Percentiles rank a stretch among this genome's conserved stretches.
Evolutionary conservation across 306 rosid genomes (phyloP).

Genomic region (Rubus parviflorus): DNA sequence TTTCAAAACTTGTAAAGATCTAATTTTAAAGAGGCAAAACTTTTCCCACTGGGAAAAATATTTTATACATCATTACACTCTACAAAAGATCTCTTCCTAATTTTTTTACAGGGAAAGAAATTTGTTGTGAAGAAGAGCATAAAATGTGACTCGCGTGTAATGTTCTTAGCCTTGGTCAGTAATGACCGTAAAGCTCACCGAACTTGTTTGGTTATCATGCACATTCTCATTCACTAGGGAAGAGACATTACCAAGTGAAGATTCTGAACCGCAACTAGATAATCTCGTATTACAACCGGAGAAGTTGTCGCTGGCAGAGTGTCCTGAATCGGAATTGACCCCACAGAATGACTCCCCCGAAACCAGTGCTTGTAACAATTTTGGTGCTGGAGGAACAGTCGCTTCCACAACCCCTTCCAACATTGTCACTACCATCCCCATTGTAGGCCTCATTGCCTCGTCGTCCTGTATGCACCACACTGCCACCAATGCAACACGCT

Average conservation of each 20-base stretch:
- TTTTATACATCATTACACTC: conserved; percentile 1
- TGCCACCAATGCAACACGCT: conserved; percentile 66
- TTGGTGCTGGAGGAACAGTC: conserved; percentile 67
- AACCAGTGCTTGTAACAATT: conserved; percentile 76
- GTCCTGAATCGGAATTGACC: conserved; percentile 47
- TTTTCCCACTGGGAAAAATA: background rate
- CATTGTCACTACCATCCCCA: conserved; percentile 84
- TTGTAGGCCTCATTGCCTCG: conserved; percentile 65
- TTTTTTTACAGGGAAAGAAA: conserved; percentile 1
- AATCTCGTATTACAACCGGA: conserved; percentile 40
- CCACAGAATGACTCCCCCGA: conserved; percentile 72
- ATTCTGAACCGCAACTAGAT: conserved; percentile 54
- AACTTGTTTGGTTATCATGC: conserved; percentile 36
- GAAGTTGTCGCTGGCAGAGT: conserved; percentile 35
- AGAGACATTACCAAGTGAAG: conserved; percentile 45
- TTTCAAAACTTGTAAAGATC: background rate
- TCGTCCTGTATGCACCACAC: conserved; percentile 96
- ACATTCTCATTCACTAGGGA: conserved; percentile 37
- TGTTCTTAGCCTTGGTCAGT: conserved; percentile 27
- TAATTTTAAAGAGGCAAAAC: conserved; percentile 4
- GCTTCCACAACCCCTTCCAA: conserved; percentile 71
- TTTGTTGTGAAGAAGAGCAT: background rate
- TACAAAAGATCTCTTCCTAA: conserved; percentile 4
- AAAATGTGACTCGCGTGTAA: conserved; percentile 17
- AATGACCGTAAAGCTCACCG: conserved; percentile 13